Evolutionary conservation across 805 yeast genomes (phyloP).

Genomic region (Starmerella asiatica): DNA sequence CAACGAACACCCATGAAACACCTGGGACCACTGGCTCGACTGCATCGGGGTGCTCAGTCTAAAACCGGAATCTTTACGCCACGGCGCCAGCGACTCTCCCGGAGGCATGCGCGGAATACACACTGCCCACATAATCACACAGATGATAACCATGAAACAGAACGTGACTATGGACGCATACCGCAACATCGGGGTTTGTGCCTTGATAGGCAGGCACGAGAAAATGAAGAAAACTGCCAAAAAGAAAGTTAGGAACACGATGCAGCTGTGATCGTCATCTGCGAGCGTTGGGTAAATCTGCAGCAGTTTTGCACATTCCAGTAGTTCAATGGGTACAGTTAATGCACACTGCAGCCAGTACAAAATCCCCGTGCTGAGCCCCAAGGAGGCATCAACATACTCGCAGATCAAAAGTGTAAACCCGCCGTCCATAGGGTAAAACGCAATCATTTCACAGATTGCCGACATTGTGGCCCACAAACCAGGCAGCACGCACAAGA

Average conservation of each 20-base stretch:
- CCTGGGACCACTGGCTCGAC: slow-evolving; percentile 8
- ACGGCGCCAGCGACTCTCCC: not conserved
- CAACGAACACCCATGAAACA: slow-evolving; percentile 6
- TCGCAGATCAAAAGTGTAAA: slow-evolving; percentile 46
- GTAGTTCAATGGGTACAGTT: slow-evolving; percentile 55
- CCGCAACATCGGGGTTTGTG: slow-evolving; percentile 6
- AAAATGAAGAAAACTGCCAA: slow-evolving; percentile 3
- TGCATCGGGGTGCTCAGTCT: not conserved
- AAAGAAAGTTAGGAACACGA: slow-evolving; percentile 16
- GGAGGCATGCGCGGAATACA: not conserved
- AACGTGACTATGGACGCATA: slow-evolving; percentile 4
- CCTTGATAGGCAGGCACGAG: slow-evolving; percentile 4
- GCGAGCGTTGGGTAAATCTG: slow-evolving; percentile 45
- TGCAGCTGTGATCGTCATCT: slow-evolving; percentile 24
- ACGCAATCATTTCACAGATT: slow-evolving; percentile 40
- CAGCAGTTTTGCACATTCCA: slow-evolving; percentile 60
- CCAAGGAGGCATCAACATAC: slow-evolving; percentile 45
- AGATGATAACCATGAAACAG: not conserved
- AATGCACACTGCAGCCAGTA: slow-evolving; percentile 35
- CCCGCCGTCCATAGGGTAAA: slow-evolving; percentile 46
- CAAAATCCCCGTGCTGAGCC: slow-evolving; percentile 40
- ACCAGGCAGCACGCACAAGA: slow-evolving; percentile 5
- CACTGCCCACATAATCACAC: slow-evolving; percentile 3
- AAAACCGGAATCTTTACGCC: slow-evolving; percentile 3
- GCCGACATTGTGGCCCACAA: slow-evolving; percentile 4